These are phyloP conservation scores for Colletotrichum falcatum DNA, from an alignment of 2,329 filamentous ascomycete genomes.

Conservation along the genomic window DNA sequence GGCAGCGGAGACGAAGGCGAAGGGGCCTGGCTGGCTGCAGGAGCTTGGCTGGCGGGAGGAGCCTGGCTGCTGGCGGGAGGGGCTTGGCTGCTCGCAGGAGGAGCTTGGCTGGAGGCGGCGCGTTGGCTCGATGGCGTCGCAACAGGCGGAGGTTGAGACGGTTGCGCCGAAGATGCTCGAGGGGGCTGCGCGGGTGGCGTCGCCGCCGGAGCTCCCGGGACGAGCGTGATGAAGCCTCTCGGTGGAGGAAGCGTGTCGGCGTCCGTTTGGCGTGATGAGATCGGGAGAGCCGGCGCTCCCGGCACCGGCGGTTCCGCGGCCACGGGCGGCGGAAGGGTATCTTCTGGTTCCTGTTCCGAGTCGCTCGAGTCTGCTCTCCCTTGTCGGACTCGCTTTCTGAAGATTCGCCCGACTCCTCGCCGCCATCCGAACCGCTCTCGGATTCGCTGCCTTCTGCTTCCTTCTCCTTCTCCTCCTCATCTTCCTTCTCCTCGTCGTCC, in stretches of 20 bases:
- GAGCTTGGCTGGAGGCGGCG: not conserved
- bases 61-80: not conserved
- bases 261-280: not conserved
- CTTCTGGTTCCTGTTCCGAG: conserved; percentile 21
- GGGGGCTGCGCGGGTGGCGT: conserved; percentile 2
- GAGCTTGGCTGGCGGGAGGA: not conserved
- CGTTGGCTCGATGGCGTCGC: not conserved
- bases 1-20: not conserved
- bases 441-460: not conserved
- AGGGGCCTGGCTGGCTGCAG: not conserved
- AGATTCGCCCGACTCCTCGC: not conserved
- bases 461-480: not conserved
- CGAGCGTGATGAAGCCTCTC: conserved; percentile 33
- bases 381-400: conserved; percentile 13
- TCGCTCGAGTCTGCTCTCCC: conserved; percentile 24
- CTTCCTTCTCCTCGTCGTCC: conserved; percentile 8
- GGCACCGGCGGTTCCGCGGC: not conserved
- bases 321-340: not conserved
- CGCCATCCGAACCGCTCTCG: conserved; percentile 20
- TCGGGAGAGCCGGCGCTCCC: conserved; percentile 4
- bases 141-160: not conserved
- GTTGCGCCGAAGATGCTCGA: not conserved
- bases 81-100: not conserved
- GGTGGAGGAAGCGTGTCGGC: not conserved
- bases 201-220: conserved; percentile 24